Percentiles rank a stretch among this genome's conserved stretches.
Conservation (phyloP, 1,284 basidiomycete genomes). For the Cutaneotrichosporon mucoides region DNA sequence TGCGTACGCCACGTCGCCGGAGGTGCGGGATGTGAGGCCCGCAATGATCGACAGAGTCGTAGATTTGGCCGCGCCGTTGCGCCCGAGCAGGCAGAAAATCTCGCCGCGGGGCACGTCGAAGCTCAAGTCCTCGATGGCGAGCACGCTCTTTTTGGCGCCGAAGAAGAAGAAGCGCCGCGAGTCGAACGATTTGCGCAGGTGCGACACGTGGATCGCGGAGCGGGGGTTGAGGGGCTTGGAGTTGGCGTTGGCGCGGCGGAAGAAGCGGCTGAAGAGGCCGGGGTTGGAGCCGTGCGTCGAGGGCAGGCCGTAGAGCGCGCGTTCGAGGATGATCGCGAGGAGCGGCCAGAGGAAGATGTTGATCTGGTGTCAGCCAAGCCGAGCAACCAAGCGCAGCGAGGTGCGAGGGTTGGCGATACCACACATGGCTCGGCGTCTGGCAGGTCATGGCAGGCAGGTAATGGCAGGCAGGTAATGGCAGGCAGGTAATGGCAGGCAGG, state of each 20-base stretch:
- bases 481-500: no score
- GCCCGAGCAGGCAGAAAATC: constrained; percentile 68
- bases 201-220: constrained; percentile 23
- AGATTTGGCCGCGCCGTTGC: constrained; percentile 69
- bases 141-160: constrained; percentile 51
- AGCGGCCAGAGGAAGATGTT: constrained; percentile 67
- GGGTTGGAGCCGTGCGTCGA: constrained; percentile 12
- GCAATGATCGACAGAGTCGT: constrained; percentile 66
- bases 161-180: constrained; percentile 24
- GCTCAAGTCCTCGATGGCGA: constrained; percentile 61
- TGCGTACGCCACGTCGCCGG: constrained; percentile 61
- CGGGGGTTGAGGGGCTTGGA: constrained; percentile 6
- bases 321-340: constrained; percentile 60
- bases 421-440: no score
- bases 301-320: constrained; percentile 57
- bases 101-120: constrained; percentile 64
- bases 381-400: no score
- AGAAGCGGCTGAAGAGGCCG: background rate
- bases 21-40: constrained; percentile 58
- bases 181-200: constrained; percentile 28
- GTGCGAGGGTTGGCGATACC: constrained; percentile 27
- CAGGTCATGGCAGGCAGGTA: no score
- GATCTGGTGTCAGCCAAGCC: background rate
- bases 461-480: no score
- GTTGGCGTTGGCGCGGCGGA: background rate